Conservation (phyloP, 2,329 filamentous ascomycete genomes). For the Penicillium hordei region DNA sequence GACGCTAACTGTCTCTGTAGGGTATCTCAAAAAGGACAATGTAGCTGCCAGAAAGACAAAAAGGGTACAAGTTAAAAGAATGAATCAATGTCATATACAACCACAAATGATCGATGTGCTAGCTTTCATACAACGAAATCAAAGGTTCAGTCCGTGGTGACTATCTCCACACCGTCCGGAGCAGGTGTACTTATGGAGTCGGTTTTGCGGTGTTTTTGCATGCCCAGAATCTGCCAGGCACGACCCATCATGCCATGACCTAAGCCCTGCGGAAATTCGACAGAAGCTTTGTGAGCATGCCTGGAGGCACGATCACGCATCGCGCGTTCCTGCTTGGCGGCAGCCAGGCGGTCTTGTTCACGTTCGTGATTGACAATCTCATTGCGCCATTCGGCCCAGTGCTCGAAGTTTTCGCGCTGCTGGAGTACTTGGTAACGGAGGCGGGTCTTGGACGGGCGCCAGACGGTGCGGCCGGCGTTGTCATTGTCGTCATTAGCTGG, state of each 20-base stretch:
- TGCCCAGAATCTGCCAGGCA: conserved; percentile 43
- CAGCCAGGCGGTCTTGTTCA: conserved; percentile 38
- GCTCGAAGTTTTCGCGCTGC: conserved; percentile 48
- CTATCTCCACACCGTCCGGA: conserved; percentile 21
- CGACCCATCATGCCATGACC: conserved; percentile 44
- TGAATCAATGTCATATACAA: conserved; percentile 3
- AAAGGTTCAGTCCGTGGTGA: conserved; percentile 15
- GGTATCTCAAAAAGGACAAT: conserved; percentile 15
- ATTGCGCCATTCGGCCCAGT: conserved; percentile 47
- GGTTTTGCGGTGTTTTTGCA: conserved; percentile 36
- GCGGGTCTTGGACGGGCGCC: conserved; percentile 46
- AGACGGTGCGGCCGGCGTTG: conserved; percentile 32
- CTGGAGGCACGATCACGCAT: conserved; percentile 30
- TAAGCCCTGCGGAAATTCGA: conserved; percentile 34
- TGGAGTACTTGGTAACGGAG: conserved; percentile 46
- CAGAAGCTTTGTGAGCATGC: conserved; percentile 31
- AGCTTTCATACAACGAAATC: not conserved
- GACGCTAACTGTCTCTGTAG: conserved; percentile 3
- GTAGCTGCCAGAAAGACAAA: conserved; percentile 10
- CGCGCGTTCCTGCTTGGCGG: conserved; percentile 35
- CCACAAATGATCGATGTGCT: not conserved
- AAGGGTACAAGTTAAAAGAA: conserved; percentile 14
- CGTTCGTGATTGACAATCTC: conserved; percentile 41
- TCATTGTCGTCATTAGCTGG: conserved; percentile 14
- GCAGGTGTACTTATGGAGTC: conserved; percentile 14